Evolutionary conservation across 2,329 filamentous ascomycete genomes (phyloP).

Genomic region (Blastomyces emzantsi): DNA sequence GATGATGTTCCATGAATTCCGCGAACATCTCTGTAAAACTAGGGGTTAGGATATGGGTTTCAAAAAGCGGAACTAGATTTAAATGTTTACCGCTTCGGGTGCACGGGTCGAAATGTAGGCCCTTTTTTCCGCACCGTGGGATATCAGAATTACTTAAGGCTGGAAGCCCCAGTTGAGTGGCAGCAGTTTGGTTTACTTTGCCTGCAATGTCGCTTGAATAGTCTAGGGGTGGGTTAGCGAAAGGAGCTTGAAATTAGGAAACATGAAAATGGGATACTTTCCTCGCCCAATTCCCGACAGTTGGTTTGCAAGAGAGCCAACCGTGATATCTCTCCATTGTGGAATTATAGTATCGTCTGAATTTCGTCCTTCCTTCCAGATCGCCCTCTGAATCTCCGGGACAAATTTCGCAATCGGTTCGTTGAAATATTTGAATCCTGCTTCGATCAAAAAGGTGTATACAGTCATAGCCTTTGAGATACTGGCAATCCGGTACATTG

Average conservation of each 20-base stretch:
- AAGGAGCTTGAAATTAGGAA: not conserved
- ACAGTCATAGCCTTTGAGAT: constrained; percentile 41
- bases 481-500: constrained; percentile 36
- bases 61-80: no score
- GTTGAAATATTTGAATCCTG: constrained; percentile 34
- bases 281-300: constrained; percentile 12
- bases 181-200: not conserved
- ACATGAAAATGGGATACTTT: not conserved
- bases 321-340: constrained; percentile 14
- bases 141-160: not conserved
- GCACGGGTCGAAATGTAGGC: not conserved
- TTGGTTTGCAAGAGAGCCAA: constrained; percentile 13
- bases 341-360: constrained; percentile 1
- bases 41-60: not conserved
- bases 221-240: not conserved
- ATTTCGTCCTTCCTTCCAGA: not conserved
- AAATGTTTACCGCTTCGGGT: not conserved
- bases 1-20: constrained; percentile 24
- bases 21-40: constrained; percentile 24
- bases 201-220: not conserved
- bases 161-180: constrained; percentile 2
- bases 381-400: constrained; percentile 30
- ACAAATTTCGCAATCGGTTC: constrained; percentile 37
- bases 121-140: constrained; percentile 1
- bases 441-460: constrained; percentile 35